Percentiles rank a stretch among this genome's conserved stretches.
Conservation (phyloP, 164 flowering plant species). For the Umbellularia californica region DNA sequence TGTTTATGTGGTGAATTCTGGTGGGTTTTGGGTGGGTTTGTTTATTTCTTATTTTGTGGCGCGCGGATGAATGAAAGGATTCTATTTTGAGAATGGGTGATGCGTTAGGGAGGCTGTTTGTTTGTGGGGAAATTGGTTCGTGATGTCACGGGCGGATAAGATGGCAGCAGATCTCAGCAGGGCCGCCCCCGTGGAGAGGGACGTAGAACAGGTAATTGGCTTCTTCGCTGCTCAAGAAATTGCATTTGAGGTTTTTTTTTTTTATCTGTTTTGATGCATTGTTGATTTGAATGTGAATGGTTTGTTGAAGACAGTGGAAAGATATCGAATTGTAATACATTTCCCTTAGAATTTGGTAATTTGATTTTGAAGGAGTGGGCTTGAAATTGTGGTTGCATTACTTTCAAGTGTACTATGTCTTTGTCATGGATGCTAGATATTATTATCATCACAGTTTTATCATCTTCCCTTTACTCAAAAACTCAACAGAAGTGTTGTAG, state of each 20-base stretch:
- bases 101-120: slow-evolving; percentile 14
- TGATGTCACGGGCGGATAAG: slow-evolving; percentile 49
- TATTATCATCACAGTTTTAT: no score
- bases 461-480: no score
- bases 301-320: neutral
- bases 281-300: neutral
- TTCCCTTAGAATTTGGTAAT: neutral
- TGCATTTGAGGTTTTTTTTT: no score
- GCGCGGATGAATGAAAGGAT: slow-evolving; percentile 29
- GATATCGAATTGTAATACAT: neutral
- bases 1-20: slow-evolving; percentile 9
- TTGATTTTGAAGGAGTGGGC: neutral
- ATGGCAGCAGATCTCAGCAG: slow-evolving; percentile 67
- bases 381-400: no score
- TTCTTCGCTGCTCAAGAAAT: neutral
- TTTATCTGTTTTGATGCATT: neutral
- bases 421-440: no score
- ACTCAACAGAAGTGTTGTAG: no score
- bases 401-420: no score
- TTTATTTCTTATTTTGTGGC: neutral
- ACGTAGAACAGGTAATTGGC: slow-evolving; percentile 66
- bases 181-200: slow-evolving; percentile 67
- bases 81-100: slow-evolving; percentile 34
- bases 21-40: slow-evolving; percentile 5
- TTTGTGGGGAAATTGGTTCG: slow-evolving; percentile 11